Evolutionary conservation across 2,329 filamentous ascomycete species (phyloP), one percentile per base, ranked within the genome.

Genomic region (Trichoderma sp.): DNA sequence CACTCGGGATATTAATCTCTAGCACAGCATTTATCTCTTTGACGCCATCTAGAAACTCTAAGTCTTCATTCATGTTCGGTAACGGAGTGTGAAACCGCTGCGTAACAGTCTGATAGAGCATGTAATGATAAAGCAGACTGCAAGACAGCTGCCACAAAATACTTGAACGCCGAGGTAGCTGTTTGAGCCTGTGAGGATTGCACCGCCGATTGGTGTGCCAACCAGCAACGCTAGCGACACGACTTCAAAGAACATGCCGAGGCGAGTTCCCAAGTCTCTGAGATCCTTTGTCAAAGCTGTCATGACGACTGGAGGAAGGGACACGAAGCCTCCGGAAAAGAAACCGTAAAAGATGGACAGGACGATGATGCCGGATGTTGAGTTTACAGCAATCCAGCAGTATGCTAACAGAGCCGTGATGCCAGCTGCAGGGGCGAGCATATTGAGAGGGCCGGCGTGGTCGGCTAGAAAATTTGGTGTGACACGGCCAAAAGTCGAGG

Each of bases 401-500:
- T 65, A 36, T 5, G 62, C 62, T 8, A 65, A 5, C 9, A 34
- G 21, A 24, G 43, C 43, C 6, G 62, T 65, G 12, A 65, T 34
- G 7, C 26, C 14, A 21, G 51, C 28, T 34, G 64, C 24, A 53
- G 76, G 18, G n/a, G 43, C 43, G 8, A n/a, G 18, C 43, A 21
- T 47, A 21, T 47, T 47, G 18, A 47, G 43, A 21, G 43, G 43
- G 18, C 43, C 43, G 0, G 21, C 3, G 18, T 47, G 43, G 75
- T 83, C 82, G 1, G 79, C 78, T 0, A 82, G 57, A 7, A 75
- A 75, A 69, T 81, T 82, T 3, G 84, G 85, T 1, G 84, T 74
- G 1, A 86, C 76, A 9, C 86, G 82, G 0, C 85, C 85, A 18
- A 85, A 79, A 3, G 85, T 78, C 0, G 83, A 84, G 0, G 83